These are phyloP conservation scores for Calonectria pteridis DNA, from an alignment of 2,329 filamentous ascomycete genomes.

Conservation along the genomic window DNA sequence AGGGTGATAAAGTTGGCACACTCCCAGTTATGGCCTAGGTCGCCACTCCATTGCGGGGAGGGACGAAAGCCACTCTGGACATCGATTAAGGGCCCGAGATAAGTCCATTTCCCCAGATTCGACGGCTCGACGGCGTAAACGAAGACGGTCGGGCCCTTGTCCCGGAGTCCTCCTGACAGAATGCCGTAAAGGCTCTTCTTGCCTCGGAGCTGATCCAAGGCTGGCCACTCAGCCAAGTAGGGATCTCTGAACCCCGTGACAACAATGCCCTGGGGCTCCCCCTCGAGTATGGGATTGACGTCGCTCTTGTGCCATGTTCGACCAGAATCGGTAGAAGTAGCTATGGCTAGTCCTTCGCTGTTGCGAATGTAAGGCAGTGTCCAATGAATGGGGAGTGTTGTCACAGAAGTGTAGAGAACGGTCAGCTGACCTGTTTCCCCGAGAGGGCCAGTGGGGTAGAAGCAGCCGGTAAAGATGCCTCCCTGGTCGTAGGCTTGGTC, in stretches of 20 bases:
- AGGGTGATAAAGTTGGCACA: conserved; percentile 59
- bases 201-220: conserved; percentile 30
- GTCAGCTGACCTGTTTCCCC: conserved; percentile 50
- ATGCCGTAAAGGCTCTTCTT: conserved; percentile 55
- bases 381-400: conserved; percentile 49
- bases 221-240: conserved; percentile 42
- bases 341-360: conserved; percentile 54
- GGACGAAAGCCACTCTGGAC: conserved; percentile 52
- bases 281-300: conserved; percentile 44
- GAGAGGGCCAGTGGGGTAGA: conserved; percentile 57
- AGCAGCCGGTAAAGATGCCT: conserved; percentile 64
- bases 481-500: conserved; percentile 59
- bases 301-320: conserved; percentile 45
- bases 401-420: conserved; percentile 48
- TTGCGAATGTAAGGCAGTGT: conserved; percentile 52
- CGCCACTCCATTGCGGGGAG: conserved; percentile 58
- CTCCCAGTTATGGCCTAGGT: conserved; percentile 64
- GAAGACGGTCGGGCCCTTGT: conserved; percentile 57
- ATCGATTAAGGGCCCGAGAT: conserved; percentile 55
- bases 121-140: conserved; percentile 56
- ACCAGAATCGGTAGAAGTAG: conserved; percentile 51
- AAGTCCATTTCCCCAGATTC: conserved; percentile 57
- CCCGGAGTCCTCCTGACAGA: conserved; percentile 59
- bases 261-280: conserved; percentile 38
- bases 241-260: conserved; percentile 49